phyloP scores from a whole-genome alignment of 371 early-diverging fungal genomes.

The Choanephora cucurbitarum region DNA sequence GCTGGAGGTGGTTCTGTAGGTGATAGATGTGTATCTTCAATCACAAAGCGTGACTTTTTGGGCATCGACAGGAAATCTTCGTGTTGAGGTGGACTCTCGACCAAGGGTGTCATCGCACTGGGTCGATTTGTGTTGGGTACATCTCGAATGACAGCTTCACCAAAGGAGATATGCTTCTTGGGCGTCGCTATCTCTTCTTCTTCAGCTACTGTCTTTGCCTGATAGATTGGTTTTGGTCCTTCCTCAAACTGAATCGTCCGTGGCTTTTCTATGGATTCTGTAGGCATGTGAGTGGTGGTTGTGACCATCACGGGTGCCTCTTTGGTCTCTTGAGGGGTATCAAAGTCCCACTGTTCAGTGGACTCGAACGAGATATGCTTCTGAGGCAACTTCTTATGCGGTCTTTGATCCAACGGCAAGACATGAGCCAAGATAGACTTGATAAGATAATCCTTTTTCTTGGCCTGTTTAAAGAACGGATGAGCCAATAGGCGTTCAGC shows the following conservation, averaged over 20 bases:
- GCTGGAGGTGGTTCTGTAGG: background rate
- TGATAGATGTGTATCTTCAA: constrained; percentile 17
- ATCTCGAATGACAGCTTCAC: constrained; percentile 35
- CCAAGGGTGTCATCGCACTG: constrained; percentile 8
- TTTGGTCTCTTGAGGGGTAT: constrained; percentile 22
- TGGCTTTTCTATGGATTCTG: constrained; percentile 5
- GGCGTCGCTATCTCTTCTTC: background rate
- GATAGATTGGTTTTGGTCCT: constrained; percentile 12
- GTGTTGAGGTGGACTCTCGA: constrained; percentile 10
- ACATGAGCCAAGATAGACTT: constrained; percentile 60
- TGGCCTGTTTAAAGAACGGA: constrained; percentile 81
- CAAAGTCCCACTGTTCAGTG: constrained; percentile 55
- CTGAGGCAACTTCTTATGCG: constrained; percentile 49
- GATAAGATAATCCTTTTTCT: constrained; percentile 70
- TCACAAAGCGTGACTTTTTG: constrained; percentile 30
- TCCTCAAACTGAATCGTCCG: constrained; percentile 24
- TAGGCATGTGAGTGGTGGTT: background rate
- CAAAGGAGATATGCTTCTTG: constrained; percentile 52
- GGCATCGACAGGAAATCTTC: background rate
- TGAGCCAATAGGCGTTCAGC: constrained; percentile 78
- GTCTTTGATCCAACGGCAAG: constrained; percentile 69
- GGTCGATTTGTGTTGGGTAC: constrained; percentile 1
- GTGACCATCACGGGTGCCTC: constrained; percentile 5
- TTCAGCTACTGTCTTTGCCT: background rate
- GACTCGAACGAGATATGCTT: constrained; percentile 36